Base-by-base conservation (phyloP, 208 protist species). In the Leishmania turanica region DNA sequence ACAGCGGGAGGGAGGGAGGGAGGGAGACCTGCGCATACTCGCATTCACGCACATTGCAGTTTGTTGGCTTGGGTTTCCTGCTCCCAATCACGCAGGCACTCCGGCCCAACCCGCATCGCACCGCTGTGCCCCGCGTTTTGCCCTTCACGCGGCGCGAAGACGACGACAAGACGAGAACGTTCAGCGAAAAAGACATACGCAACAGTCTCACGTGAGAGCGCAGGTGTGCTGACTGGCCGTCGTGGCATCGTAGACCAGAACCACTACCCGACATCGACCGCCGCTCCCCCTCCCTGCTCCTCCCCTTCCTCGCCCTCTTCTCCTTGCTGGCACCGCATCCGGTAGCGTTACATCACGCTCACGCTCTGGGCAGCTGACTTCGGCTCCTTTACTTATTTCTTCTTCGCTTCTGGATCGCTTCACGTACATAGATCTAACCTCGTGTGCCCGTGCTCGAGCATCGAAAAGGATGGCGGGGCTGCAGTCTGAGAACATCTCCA, bases 401-500 rank as follows among this genome's bases (percentile, higher is more conserved):
- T 37, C 1, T 21, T 34, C 4, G 27, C 5, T 19, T 3, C 64
- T 40, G 7, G 17, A 34, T 24, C 17, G 17, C 19, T 27, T 47
- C 66, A 21, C 27, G 69, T 31, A 3, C 4, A 74, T 40, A 5
- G 17, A 24, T 75, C 1, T 75, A 19, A 3, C 19, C 31, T 6
- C 6, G 45, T 37, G 47, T 62, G 5, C 9, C 17, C 42, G 71
- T 53, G 11, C 24, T 24, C n/a, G 9, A 37, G 5, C 69, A 53
- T 9, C 27, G 45, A 11, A 34, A 34, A 54, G 0, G 51, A 96
- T 97, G 93, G 92, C 93, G 2, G 93, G 93, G 27, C 78, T 97
- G 21, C 86, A 90, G 27, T 96, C 92, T 15, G 85, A 95, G 72
- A 97, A 97, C 81, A 95, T 97, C 53, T 96, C 92, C 27, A 76